A percentile compares a stretch with the other conserved stretches of the same genome.
These are phyloP conservation scores for Pouteria glomerata DNA, from an alignment of 148 eudicot species.

Conservation along the genomic window DNA sequence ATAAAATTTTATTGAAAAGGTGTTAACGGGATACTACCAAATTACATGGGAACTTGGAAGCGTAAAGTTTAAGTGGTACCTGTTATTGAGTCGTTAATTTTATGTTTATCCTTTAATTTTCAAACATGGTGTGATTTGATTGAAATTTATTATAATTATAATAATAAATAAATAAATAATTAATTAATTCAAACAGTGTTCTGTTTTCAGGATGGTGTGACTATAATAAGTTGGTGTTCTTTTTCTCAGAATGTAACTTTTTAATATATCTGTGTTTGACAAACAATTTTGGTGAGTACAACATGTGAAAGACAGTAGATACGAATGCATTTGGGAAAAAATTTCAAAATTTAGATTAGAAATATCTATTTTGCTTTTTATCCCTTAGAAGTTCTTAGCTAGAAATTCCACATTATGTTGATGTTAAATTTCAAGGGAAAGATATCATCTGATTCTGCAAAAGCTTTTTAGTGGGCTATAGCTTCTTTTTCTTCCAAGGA, in stretches of 20 bases:
- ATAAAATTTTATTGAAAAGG: too few species aligned
- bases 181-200: too few species aligned
- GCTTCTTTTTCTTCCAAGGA: constrained; percentile 2
- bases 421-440: background rate
- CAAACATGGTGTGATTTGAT: too few species aligned
- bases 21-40: too few species aligned
- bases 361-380: background rate
- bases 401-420: too few species aligned
- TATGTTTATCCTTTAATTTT: background rate
- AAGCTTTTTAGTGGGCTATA: background rate
- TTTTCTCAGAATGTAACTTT: background rate
- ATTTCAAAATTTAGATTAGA: background rate
- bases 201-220: background rate
- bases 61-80: too few species aligned
- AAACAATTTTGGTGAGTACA: background rate
- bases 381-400: too few species aligned
- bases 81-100: background rate
- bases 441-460: background rate
- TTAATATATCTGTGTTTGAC: background rate
- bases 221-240: constrained; percentile 2
- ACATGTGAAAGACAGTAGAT: too few species aligned
- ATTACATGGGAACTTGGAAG: too few species aligned
- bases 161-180: too few species aligned
- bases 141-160: too few species aligned
- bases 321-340: background rate